A percentile compares a stretch with the other conserved stretches of the same genome.
Conservation (phyloP, 176 grass and related monocot species). For the Oryza glaberrima region DNA sequence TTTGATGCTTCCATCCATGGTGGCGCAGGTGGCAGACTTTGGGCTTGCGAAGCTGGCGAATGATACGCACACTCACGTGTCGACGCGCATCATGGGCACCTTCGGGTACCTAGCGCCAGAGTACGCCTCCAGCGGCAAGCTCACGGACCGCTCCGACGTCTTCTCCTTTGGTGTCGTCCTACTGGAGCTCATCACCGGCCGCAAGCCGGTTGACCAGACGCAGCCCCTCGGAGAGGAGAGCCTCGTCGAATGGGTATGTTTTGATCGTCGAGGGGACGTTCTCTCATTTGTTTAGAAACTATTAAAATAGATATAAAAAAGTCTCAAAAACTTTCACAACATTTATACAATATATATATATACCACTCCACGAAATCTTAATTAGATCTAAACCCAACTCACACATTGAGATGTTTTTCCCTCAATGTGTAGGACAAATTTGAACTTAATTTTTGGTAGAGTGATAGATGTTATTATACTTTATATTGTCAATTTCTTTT, state of each 20-base stretch:
- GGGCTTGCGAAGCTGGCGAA: constrained; percentile 82
- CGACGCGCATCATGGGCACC: constrained; percentile 84
- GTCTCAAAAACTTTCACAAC: no score
- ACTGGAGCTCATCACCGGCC: constrained; percentile 85
- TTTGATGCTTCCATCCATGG: not conserved
- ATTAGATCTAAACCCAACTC: no score
- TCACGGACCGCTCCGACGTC: constrained; percentile 86
- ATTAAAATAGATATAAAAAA: no score
- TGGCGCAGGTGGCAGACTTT: constrained; percentile 78
- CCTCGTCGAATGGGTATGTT: constrained; percentile 81
- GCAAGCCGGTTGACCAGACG: constrained; percentile 66
- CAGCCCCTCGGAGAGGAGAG: constrained; percentile 67
- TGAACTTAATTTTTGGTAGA: no score
- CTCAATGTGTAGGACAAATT: no score
- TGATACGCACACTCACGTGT: constrained; percentile 64
- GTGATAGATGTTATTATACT: no score
- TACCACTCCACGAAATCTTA: no score
- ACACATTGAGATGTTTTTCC: no score
- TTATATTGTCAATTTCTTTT: no score
- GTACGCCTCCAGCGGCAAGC: constrained; percentile 80
- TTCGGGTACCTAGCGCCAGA: constrained; percentile 93
- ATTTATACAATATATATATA: no score
- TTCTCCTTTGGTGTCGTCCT: constrained; percentile 93
- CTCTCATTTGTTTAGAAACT: no score
- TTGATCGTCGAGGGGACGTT: no score